phyloP scores from a whole-genome alignment of 768 basidiomycete genomes.

The Agaricus sinodeliciosus region DNA sequence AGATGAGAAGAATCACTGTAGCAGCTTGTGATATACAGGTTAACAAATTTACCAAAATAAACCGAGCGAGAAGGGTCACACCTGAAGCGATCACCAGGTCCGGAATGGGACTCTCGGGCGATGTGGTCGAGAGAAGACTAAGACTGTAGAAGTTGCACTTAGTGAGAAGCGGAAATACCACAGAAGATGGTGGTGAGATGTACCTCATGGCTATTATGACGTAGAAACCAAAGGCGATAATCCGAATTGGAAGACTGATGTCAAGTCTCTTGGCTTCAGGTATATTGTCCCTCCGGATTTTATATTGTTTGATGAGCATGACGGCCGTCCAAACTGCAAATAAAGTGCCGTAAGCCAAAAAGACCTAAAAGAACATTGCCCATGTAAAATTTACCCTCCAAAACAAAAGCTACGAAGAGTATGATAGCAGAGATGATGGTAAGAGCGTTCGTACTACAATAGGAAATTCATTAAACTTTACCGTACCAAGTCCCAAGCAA shows the following conservation, averaged over 20 bases:
- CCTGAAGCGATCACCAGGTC: slow-evolving; percentile 42
- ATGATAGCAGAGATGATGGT: slow-evolving; percentile 32
- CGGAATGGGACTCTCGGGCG: slow-evolving; percentile 37
- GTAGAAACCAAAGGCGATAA: slow-evolving; percentile 37
- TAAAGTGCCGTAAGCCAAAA: not conserved
- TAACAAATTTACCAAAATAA: not conserved
- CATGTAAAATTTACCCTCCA: slow-evolving; percentile 26
- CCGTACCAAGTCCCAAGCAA: not conserved
- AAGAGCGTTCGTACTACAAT: slow-evolving; percentile 34
- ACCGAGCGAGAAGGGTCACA: slow-evolving; percentile 15
- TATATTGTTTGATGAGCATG: slow-evolving; percentile 31
- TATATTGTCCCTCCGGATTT: slow-evolving; percentile 16
- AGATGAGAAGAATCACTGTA: slow-evolving; percentile 36
- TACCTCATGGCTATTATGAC: slow-evolving; percentile 36
- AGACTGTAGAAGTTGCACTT: slow-evolving; percentile 21
- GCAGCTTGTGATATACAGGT: slow-evolving; percentile 25
- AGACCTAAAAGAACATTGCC: not conserved
- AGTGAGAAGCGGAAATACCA: not conserved
- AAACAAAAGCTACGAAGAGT: slow-evolving; percentile 29
- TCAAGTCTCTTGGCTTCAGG: slow-evolving; percentile 23
- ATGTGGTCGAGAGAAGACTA: slow-evolving; percentile 37
- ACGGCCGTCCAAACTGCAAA: slow-evolving; percentile 33
- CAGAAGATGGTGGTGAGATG: not conserved
- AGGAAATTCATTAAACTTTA: not conserved
- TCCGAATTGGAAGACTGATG: slow-evolving; percentile 38